Percentiles rank a stretch among this genome's conserved stretches.
Evolutionary conservation across 208 protist species (phyloP).

Genomic region (Wallacemonas sp.): DNA sequence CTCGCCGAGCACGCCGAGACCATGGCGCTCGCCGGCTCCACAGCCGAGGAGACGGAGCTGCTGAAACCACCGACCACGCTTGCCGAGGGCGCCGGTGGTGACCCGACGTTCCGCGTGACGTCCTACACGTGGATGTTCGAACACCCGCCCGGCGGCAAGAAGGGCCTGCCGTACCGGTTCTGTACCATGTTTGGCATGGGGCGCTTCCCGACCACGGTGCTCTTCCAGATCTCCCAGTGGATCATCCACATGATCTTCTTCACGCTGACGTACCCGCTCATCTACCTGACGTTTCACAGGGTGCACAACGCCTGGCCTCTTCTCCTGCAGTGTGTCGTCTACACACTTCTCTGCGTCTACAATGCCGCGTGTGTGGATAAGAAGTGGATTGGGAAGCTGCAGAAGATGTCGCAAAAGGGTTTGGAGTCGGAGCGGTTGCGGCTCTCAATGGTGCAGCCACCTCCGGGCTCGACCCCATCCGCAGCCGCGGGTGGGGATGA

Average conservation of each 20-base stretch:
- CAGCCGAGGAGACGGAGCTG: slow-evolving; percentile 35
- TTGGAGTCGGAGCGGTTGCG: slow-evolving; percentile 34
- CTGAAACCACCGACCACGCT: slow-evolving; percentile 26
- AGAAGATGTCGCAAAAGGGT: slow-evolving; percentile 37
- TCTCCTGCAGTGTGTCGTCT: slow-evolving; percentile 34
- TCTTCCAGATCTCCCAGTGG: slow-evolving; percentile 58
- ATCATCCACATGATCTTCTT: slow-evolving; percentile 54
- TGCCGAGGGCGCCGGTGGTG: slow-evolving; percentile 30
- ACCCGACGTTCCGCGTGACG: slow-evolving; percentile 50
- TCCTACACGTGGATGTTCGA: slow-evolving; percentile 79
- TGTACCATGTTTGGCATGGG: slow-evolving; percentile 44
- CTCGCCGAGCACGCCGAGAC: slow-evolving; percentile 32
- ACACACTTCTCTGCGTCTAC: slow-evolving; percentile 46
- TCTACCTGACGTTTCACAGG: slow-evolving; percentile 52
- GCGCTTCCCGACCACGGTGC: slow-evolving; percentile 45
- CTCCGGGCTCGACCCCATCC: background rate
- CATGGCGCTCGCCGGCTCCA: slow-evolving; percentile 38
- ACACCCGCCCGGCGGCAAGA: slow-evolving; percentile 52
- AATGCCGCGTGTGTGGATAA: slow-evolving; percentile 55
- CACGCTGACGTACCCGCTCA: slow-evolving; percentile 36
- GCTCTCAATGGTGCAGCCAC: slow-evolving; percentile 28
- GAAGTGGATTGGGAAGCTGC: slow-evolving; percentile 58
- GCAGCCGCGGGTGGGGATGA: too few species aligned
- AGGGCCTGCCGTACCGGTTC: slow-evolving; percentile 53
- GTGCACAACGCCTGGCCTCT: slow-evolving; percentile 47